These are phyloP conservation scores for Arthromyces matolae DNA, from an alignment of 768 basidiomycete genomes.

Conservation along the genomic window DNA sequence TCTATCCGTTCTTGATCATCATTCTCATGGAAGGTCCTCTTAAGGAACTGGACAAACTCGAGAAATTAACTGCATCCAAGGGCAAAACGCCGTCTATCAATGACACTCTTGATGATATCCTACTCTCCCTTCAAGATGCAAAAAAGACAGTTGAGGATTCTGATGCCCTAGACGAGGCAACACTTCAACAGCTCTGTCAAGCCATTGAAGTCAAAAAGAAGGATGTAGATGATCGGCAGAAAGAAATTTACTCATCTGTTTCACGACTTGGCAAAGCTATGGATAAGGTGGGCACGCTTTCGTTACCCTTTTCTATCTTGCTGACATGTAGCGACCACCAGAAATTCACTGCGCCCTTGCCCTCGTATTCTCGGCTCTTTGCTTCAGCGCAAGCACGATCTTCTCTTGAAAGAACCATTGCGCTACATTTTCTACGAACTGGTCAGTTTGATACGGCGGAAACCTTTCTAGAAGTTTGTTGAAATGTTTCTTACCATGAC, in stretches of 20 bases:
- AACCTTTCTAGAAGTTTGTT: constrained; percentile 64
- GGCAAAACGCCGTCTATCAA: constrained; percentile 52
- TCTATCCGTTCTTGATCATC: too few species aligned
- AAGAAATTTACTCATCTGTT: constrained; percentile 79
- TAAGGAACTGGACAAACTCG: constrained; percentile 78
- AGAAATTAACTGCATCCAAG: constrained; percentile 54
- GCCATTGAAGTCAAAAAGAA: constrained; percentile 72
- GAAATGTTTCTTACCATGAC: not conserved
- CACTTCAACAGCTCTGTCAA: constrained; percentile 48
- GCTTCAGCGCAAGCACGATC: constrained; percentile 51
- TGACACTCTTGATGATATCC: constrained; percentile 62
- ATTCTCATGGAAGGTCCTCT: constrained; percentile 63
- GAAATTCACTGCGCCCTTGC: constrained; percentile 60
- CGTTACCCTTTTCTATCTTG: constrained; percentile 1
- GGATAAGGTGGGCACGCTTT: constrained; percentile 71
- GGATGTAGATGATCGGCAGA: constrained; percentile 83
- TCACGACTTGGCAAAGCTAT: constrained; percentile 79
- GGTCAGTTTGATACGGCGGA: constrained; percentile 79
- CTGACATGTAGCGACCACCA: too few species aligned
- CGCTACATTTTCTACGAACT: constrained; percentile 73
- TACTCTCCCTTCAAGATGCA: constrained; percentile 52
- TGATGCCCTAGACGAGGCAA: constrained; percentile 43
- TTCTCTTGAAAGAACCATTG: constrained; percentile 68
- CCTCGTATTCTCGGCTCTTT: constrained; percentile 66
- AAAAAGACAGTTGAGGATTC: constrained; percentile 51